A percentile compares a stretch with the other conserved stretches of the same genome.
Evolutionary conservation across 495 filamentous ascomycete genomes (phyloP).

Genomic region (Aspergillus heteromorphus): DNA sequence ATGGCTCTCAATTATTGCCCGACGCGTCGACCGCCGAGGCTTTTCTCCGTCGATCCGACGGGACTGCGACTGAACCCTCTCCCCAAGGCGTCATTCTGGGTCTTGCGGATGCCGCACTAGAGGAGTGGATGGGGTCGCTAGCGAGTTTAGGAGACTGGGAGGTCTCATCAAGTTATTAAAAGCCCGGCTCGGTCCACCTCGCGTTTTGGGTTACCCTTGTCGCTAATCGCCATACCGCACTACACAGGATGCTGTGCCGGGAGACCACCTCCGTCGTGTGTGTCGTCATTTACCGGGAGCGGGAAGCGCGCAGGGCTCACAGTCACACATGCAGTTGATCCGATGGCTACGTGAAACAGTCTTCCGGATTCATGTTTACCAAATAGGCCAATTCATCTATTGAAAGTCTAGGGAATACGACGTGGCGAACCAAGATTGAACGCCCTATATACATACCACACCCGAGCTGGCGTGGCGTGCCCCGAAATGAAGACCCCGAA

Average conservation of each 20-base stretch:
- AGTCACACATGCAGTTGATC: too few relatives aligned
- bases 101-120: too few relatives aligned
- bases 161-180: background rate
- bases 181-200: background rate
- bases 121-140: too few relatives aligned
- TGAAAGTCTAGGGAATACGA: constrained; percentile 6
- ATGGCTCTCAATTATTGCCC: background rate
- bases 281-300: too few relatives aligned
- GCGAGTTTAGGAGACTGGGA: background rate
- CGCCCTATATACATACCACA: constrained; percentile 16
- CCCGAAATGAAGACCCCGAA: background rate
- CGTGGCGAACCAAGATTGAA: constrained; percentile 11
- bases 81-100: background rate
- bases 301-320: too few relatives aligned
- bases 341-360: too few relatives aligned
- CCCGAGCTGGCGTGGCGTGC: background rate
- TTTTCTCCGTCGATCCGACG: background rate
- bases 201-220: background rate
- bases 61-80: too few relatives aligned
- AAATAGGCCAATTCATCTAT: constrained; percentile 1
- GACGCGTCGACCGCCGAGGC: background rate
- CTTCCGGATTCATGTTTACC: too few relatives aligned
- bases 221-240: background rate
- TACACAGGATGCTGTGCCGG: too few relatives aligned
- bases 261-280: too few relatives aligned